Evolutionary conservation across 305 asterid species (phyloP), one percentile per base, ranked within the genome.

Genomic region (Plantago coronopus): DNA sequence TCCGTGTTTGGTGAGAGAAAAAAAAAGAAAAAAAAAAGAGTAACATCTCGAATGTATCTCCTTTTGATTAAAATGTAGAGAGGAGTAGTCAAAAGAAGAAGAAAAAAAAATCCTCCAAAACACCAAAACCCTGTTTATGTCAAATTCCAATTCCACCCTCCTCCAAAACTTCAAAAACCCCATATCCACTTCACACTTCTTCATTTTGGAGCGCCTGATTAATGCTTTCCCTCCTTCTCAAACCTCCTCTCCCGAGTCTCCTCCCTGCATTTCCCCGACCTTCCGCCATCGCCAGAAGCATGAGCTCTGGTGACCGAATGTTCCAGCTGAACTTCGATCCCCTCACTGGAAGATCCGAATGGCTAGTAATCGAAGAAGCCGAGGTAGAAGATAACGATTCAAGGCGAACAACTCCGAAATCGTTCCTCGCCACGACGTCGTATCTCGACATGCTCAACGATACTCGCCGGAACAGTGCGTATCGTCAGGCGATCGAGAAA

Each of bases 391-490:
- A 61, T 11, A 57, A 48, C 22, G 59, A 48, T 25, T 65, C 63
- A 27, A 73, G 46, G 34, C 69, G 66, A 38, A 57, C 69, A 45
- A 61, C 78, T 44, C 79, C 72, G 6, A 73, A 77, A 47, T 74
- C 88, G 59, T 81, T 84, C 44, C 86, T 91, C 23, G 87, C 96
- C 27, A 69, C 83, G 43, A 91, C 98, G 27, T 86, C 95, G 47
- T 91, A 91, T 57, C 91, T 91, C 17, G 98, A 91, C 81, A 91
- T 91, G 98, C 96, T 91, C 66, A 91, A 91, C 56, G 98, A 91
- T 50, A 59, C 86, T 59, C 78, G 67, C 23, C 88, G 96, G 46
- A 91, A 86, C 67, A 74, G 61, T 61, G 96, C 95, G 23, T 91
- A 53, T 62, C 77, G 91, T 45, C 76, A 57, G 62, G 98, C 96